Evolutionary conservation across 805 yeast species (phyloP), one percentile per base, ranked within the genome.

Genomic region (Yarrowia divulgata): DNA sequence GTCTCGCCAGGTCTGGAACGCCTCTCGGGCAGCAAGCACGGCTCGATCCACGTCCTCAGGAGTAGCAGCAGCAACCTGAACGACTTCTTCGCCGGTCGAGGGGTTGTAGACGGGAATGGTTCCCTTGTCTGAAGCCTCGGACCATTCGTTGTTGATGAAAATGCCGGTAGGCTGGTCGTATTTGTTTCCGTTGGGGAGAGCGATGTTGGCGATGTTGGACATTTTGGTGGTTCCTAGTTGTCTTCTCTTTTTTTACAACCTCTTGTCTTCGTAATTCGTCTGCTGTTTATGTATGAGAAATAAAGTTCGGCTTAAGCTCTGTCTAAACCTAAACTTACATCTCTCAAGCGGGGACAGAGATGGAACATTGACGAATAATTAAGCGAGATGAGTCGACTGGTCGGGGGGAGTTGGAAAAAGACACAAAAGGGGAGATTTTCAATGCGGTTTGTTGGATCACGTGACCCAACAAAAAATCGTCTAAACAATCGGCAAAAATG

Each of bases 121-220:
- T 10, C 62, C 69, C n/a, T 87, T 86, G 75, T 85, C 81, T 68
- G 84, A 85, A 68, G 85, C 84, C 42, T 80, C 79, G 8, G 90
- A 84, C 75, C 90, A 91, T 78, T 91, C 91, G 79, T 91, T 91
- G 82, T 91, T 89, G 78, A 93, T 91, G 84, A 91, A 93, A 74
- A 93, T 81, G 72, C 97, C 97, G 12, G 90, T 88, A 74, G 97
- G 97, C 81, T 90, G 96, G 66, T 86, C 83, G 76, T 89, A 90
- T 43, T 82, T 80, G 40, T 80, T 73, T 35, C 93, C 93, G 72
- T 87, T 88, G 71, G 93, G 93, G 71, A 88, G 80, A 9, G 83
- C 84, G 72, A 89, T 78, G 42, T 80, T 80, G 10, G 82, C 81
- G 3, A n/a, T n/a, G n/a, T n/a, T n/a, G n/a, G 71, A 18, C 60